Evolutionary conservation across 2,329 filamentous ascomycete genomes (phyloP).

Genomic region (Aspergillus sp.): DNA sequence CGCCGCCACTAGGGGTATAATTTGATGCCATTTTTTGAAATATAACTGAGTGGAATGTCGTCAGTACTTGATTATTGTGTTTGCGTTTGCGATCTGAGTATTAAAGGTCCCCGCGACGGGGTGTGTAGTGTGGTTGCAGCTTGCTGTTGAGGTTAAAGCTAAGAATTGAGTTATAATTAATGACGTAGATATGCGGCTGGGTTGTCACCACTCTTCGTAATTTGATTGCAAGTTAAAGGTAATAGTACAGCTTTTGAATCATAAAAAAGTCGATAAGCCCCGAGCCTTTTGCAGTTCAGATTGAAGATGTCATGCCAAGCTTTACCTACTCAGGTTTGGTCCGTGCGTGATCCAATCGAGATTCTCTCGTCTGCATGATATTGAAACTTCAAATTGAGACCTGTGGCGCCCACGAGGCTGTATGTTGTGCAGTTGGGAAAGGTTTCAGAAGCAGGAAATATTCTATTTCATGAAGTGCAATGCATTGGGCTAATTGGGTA

Average conservation of each 20-base stretch:
- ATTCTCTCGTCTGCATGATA: background rate
- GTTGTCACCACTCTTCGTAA: background rate
- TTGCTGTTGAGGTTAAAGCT: background rate
- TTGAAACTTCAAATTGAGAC: too few relatives aligned
- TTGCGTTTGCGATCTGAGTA: background rate
- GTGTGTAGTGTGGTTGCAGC: background rate
- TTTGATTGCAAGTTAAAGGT: background rate
- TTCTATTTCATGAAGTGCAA: background rate
- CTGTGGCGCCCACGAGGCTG: background rate
- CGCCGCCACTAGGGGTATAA: constrained; percentile 15
- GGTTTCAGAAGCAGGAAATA: background rate
- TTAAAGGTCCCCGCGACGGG: background rate
- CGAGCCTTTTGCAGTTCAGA: background rate
- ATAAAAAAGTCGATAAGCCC: background rate
- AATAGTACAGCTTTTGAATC: background rate
- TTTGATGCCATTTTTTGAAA: background rate
- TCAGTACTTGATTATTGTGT: background rate
- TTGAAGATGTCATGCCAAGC: constrained; percentile 34
- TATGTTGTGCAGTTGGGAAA: background rate
- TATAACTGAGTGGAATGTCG: background rate
- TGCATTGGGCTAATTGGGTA: background rate
- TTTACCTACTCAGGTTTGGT: constrained; percentile 19
- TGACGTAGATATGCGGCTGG: background rate
- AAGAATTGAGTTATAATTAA: background rate
- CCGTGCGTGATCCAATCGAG: constrained; percentile 22